phyloP scores from a whole-genome alignment of 306 rosid genomes.

The Gleditsia sinensis region DNA sequence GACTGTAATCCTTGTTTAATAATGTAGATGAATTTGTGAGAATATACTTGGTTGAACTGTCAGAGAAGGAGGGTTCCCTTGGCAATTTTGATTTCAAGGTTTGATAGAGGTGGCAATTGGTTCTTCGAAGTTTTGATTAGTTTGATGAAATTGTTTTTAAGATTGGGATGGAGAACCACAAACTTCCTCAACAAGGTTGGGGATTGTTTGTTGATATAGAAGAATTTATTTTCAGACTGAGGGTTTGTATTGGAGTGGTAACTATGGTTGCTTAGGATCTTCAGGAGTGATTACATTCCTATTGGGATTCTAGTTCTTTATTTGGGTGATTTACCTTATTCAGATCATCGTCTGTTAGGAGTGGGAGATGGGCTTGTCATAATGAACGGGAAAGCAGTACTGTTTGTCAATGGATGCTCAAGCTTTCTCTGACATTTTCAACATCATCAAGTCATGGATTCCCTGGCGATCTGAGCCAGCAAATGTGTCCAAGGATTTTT shows the following conservation, averaged over 20 bases:
- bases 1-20: neutral
- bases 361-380: neutral
- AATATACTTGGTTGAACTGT: neutral
- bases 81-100: neutral
- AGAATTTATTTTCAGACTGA: neutral
- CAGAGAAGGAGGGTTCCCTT: neutral
- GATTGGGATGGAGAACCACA: neutral
- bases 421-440: slow-evolving; percentile 8
- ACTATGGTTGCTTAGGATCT: neutral
- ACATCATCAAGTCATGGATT: slow-evolving; percentile 13
- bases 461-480: slow-evolving; percentile 37
- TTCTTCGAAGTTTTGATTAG: neutral
- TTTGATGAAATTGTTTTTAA: neutral
- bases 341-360: neutral
- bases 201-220: neutral
- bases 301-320: neutral
- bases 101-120: neutral
- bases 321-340: neutral
- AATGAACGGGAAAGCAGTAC: neutral
- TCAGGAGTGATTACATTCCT: neutral
- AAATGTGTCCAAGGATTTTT: slow-evolving; percentile 57
- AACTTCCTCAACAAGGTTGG: neutral
- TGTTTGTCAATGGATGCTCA: slow-evolving; percentile 2
- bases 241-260: neutral
- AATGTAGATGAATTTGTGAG: neutral